A percentile compares a stretch with the other conserved stretches of the same genome.
phyloP scores from a whole-genome alignment of 2,329 filamentous ascomycete genomes.

The Cytospora piceae region DNA sequence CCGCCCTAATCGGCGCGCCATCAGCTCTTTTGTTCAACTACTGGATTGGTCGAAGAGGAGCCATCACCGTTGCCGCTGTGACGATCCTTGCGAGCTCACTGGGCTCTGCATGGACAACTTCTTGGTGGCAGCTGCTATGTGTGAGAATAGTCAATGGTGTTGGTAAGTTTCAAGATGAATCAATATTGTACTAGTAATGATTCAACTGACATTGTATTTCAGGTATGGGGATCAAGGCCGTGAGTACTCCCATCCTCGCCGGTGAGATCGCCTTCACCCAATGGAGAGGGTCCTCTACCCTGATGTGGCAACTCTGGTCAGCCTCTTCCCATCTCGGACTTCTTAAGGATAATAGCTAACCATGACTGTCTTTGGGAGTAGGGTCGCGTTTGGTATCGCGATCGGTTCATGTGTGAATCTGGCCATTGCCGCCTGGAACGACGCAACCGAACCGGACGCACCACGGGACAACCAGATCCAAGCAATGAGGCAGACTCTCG shows the following conservation, averaged over 20 bases:
- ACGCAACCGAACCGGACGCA: neutral
- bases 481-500: conserved; percentile 40
- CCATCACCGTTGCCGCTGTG: conserved; percentile 44
- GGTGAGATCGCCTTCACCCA: conserved; percentile 51
- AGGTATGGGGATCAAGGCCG: conserved; percentile 55
- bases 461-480: conserved; percentile 29
- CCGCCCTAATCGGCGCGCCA: conserved; percentile 45
- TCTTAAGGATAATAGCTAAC: neutral
- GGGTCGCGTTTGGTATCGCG: conserved; percentile 45
- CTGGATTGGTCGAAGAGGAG: conserved; percentile 45
- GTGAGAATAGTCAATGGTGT: conserved; percentile 45
- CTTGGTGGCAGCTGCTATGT: conserved; percentile 41
- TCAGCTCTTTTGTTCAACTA: conserved; percentile 47
- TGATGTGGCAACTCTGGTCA: conserved; percentile 53
- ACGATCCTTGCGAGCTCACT: conserved; percentile 46
- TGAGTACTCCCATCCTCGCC: conserved; percentile 52
- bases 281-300: conserved; percentile 52
- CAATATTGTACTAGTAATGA: too few species aligned
- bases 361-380: neutral
- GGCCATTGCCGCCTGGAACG: conserved; percentile 39
- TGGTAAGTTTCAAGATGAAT: conserved; percentile 36
- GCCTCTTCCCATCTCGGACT: neutral
- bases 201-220: neutral
- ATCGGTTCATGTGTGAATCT: conserved; percentile 44
- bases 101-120: conserved; percentile 40